These are phyloP conservation scores for Aspergillus luchuensis DNA, from an alignment of 2,329 filamentous ascomycete species.

Conservation along the genomic window DNA sequence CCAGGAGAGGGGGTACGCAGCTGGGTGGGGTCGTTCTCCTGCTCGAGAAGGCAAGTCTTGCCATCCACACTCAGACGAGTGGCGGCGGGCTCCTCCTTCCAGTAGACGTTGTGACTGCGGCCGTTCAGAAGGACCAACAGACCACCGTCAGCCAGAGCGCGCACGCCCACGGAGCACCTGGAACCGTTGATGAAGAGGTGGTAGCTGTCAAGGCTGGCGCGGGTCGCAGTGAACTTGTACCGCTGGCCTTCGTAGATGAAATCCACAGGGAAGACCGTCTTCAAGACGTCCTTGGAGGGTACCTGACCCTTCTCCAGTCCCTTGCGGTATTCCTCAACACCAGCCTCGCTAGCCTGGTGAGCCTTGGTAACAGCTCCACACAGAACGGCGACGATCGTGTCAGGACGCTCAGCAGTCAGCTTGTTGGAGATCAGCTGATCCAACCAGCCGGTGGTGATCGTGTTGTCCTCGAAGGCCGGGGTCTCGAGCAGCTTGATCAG, in stretches of 20 bases:
- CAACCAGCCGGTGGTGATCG: constrained; percentile 97
- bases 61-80: constrained; percentile 94
- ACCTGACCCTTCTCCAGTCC: constrained; percentile 97
- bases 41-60: constrained; percentile 96
- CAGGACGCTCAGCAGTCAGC: constrained; percentile 91
- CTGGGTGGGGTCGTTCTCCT: constrained; percentile 98
- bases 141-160: constrained; percentile 90
- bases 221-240: constrained; percentile 97
- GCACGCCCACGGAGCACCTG: constrained; percentile 89
- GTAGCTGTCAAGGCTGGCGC: constrained; percentile 90
- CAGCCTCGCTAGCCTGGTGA: constrained; percentile 88
- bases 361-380: constrained; percentile 95
- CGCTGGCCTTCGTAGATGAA: constrained; percentile 97
- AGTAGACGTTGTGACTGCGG: constrained; percentile 97
- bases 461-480: constrained; percentile 97
- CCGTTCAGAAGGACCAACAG: constrained; percentile 87
- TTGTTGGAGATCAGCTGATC: constrained; percentile 98
- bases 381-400: constrained; percentile 89
- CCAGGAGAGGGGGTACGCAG: constrained; percentile 91
- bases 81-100: constrained; percentile 97
- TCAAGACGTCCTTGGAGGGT: constrained; percentile 91
- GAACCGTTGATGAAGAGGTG: constrained; percentile 99
- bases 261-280: constrained; percentile 95
- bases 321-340: constrained; percentile 80
- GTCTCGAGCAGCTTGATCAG: constrained; percentile 98